Evolutionary conservation across 495 filamentous ascomycete genomes (phyloP).

Genomic region (Echria macrotheca): DNA sequence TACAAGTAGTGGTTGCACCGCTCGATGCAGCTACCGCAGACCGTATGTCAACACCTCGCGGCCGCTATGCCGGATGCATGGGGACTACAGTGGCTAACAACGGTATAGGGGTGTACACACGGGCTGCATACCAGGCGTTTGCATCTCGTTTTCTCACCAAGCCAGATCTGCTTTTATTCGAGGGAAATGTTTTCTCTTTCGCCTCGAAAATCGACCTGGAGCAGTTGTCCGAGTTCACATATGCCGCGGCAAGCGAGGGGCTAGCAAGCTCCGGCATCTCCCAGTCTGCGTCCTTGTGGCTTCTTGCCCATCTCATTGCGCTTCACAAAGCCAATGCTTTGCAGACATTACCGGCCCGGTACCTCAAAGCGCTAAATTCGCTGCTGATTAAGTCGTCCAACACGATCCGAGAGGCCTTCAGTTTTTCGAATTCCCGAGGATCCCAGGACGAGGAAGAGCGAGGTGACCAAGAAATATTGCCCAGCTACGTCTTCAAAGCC

Average conservation of each 20-base stretch:
- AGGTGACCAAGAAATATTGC: slow-evolving; percentile 17
- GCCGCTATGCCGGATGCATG: too few species aligned
- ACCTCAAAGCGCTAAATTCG: slow-evolving; percentile 21
- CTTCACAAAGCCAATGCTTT: slow-evolving; percentile 51
- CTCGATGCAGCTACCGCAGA: slow-evolving; percentile 11
- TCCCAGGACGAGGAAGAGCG: slow-evolving; percentile 5
- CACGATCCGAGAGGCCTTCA: slow-evolving; percentile 21
- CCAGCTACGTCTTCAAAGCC: slow-evolving; percentile 28
- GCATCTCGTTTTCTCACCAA: slow-evolving; percentile 34
- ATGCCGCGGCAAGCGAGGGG: too few species aligned
- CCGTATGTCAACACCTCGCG: too few species aligned
- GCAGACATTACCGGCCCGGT: slow-evolving; percentile 10
- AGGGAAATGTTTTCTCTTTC: slow-evolving; percentile 16
- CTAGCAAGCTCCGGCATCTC: too few species aligned
- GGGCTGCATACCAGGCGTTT: slow-evolving; percentile 32
- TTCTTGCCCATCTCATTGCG: slow-evolving; percentile 76
- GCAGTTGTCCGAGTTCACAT: slow-evolving; percentile 23
- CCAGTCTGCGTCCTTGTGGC: slow-evolving; percentile 55
- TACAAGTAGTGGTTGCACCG: slow-evolving; percentile 17
- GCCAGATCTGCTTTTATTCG: slow-evolving; percentile 17
- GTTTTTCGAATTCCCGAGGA: slow-evolving; percentile 3
- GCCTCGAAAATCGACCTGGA: slow-evolving; percentile 19
- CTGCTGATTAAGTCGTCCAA: slow-evolving; percentile 22
- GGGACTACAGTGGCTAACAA: too few species aligned
- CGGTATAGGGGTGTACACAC: slow-evolving; percentile 14